Conservation (phyloP, 2,329 filamentous ascomycete genomes). For the Penicillium sp. region DNA sequence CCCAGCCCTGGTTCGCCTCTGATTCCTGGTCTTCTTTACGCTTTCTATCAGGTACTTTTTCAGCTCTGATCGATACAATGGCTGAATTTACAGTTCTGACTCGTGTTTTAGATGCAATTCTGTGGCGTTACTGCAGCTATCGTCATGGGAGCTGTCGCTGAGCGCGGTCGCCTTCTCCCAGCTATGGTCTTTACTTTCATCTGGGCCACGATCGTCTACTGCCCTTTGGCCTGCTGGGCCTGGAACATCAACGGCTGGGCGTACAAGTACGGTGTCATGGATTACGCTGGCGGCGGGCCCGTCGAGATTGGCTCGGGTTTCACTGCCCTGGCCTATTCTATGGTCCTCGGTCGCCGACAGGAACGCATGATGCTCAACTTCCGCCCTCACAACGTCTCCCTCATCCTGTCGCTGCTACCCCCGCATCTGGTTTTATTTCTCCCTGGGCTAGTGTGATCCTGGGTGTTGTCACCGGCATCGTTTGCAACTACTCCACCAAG, state of each 20-base stretch:
- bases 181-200: slow-evolving; percentile 93
- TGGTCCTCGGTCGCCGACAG: slow-evolving; percentile 90
- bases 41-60: slow-evolving; percentile 72
- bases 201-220: slow-evolving; percentile 97
- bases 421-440: slow-evolving; percentile 72
- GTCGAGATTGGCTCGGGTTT: slow-evolving; percentile 95
- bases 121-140: slow-evolving; percentile 88
- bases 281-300: slow-evolving; percentile 93
- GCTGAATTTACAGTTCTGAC: not conserved
- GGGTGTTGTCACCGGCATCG: slow-evolving; percentile 58
- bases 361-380: slow-evolving; percentile 99
- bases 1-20: slow-evolving; percentile 87
- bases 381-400: slow-evolving; percentile 95
- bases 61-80: slow-evolving; percentile 21
- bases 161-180: slow-evolving; percentile 86
- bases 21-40: slow-evolving; percentile 83
- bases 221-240: slow-evolving; percentile 90
- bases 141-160: slow-evolving; percentile 83
- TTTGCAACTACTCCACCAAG: slow-evolving; percentile 84
- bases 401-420: slow-evolving; percentile 93
- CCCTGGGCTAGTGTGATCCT: slow-evolving; percentile 60
- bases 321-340: slow-evolving; percentile 89
- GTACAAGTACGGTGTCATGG: slow-evolving; percentile 82
- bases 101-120: slow-evolving; percentile 75
- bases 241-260: slow-evolving; percentile 96